A percentile compares a stretch with the other conserved stretches of the same genome.
Conservation (phyloP, 2,329 filamentous ascomycete genomes). For the Colletotrichum liaoningense region DNA sequence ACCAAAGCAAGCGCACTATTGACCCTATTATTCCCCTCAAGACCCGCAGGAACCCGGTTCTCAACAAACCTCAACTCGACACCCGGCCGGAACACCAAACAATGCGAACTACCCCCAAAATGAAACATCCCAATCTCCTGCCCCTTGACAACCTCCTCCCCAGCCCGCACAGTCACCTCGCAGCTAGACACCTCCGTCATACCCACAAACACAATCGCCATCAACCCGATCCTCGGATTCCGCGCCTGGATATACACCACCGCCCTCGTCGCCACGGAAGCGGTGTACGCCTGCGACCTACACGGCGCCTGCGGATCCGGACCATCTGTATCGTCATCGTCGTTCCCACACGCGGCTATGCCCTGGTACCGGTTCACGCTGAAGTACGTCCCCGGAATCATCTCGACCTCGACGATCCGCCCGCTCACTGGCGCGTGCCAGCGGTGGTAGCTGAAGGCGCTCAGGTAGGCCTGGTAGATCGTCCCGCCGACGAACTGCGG, state of each 20-base stretch:
- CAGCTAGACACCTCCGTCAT: constrained; percentile 84
- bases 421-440: constrained; percentile 79
- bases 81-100: constrained; percentile 72
- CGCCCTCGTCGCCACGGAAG: constrained; percentile 74
- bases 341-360: not conserved
- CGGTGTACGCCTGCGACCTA: constrained; percentile 73
- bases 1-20: constrained; percentile 17
- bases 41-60: not conserved
- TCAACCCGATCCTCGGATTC: constrained; percentile 73
- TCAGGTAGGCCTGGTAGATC: constrained; percentile 78
- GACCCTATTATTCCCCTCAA: constrained; percentile 1
- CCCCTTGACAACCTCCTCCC: constrained; percentile 75
- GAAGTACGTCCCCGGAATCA: constrained; percentile 75
- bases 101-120: constrained; percentile 80
- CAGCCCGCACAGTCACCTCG: constrained; percentile 75
- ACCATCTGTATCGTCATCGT: not conserved
- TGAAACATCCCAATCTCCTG: constrained; percentile 84
- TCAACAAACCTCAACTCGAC: constrained; percentile 54
- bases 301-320: constrained; percentile 36
- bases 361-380: constrained; percentile 63
- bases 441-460: constrained; percentile 75
- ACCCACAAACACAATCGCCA: constrained; percentile 78
- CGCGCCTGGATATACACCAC: constrained; percentile 79
- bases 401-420: constrained; percentile 66
- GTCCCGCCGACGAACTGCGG: constrained; percentile 71